A percentile compares a stretch with the other conserved stretches of the same genome.
These are phyloP conservation scores for Plasmodium chabaudi DNA, from an alignment of 169 alveolate genomes.

Conservation along the genomic window DNA sequence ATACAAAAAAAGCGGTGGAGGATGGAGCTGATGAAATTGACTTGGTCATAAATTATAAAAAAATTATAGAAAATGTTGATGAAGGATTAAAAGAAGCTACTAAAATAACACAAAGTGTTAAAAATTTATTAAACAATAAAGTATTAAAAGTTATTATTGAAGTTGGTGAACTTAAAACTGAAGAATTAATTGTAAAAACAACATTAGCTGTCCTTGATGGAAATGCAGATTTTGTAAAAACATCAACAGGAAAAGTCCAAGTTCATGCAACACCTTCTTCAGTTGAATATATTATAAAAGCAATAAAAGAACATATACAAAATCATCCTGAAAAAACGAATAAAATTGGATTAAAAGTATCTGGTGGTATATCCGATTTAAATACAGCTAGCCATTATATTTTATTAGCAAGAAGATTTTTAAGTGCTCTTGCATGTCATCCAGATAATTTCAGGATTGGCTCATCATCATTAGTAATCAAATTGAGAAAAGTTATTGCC, in stretches of 20 bases:
- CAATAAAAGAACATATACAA: constrained; percentile 29
- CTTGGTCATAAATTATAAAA: constrained; percentile 77
- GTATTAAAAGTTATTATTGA: constrained; percentile 80
- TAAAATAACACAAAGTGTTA: constrained; percentile 19
- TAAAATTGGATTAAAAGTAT: constrained; percentile 78
- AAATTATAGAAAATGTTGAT: constrained; percentile 25
- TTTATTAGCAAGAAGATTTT: constrained; percentile 33
- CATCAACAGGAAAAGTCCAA: constrained; percentile 80
- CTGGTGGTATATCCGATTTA: constrained; percentile 80
- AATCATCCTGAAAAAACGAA: constrained; percentile 45
- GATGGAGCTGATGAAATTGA: constrained; percentile 84
- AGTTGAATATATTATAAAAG: constrained; percentile 54
- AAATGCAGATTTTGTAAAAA: constrained; percentile 80
- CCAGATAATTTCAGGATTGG: constrained; percentile 69
- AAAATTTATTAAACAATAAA: constrained; percentile 26
- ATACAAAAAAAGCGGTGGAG: constrained; percentile 64
- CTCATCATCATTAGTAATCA: constrained; percentile 59
- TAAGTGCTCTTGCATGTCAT: constrained; percentile 77
- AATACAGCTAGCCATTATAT: constrained; percentile 75
- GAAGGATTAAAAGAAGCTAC: constrained; percentile 73
- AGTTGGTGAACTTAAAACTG: constrained; percentile 77
- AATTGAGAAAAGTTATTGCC: constrained; percentile 31
- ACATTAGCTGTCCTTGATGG: constrained; percentile 77
- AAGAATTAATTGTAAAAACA: constrained; percentile 67
- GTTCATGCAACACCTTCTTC: constrained; percentile 78